phyloP scores from a whole-genome alignment of 352 stramenopile species.

The Phytophthora chlamydospora region DNA sequence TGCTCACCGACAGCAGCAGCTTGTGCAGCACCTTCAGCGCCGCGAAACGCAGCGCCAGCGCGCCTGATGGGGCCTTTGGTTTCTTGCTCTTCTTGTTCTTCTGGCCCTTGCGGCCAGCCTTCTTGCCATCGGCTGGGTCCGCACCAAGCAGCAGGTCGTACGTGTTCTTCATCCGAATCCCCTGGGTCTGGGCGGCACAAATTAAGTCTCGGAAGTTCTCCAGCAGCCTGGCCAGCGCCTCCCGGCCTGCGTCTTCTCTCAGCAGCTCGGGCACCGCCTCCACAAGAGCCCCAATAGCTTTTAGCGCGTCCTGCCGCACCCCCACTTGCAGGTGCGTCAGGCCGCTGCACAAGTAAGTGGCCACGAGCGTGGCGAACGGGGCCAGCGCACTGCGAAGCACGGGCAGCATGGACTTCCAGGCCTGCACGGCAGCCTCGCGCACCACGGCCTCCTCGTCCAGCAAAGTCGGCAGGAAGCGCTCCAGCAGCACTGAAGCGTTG shows the following conservation, averaged over 20 bases:
- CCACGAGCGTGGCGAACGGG: slow-evolving; percentile 76
- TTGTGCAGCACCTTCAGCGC: slow-evolving; percentile 73
- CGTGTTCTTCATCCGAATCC: slow-evolving; percentile 80
- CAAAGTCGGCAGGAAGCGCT: slow-evolving; percentile 76
- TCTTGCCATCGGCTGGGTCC: slow-evolving; percentile 26
- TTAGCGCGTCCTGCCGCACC: slow-evolving; percentile 75
- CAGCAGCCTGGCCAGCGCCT: slow-evolving; percentile 66
- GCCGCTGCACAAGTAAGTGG: slow-evolving; percentile 82
- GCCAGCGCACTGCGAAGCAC: slow-evolving; percentile 55
- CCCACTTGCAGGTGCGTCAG: slow-evolving; percentile 82
- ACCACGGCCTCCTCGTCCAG: slow-evolving; percentile 84
- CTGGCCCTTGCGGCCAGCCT: slow-evolving; percentile 12
- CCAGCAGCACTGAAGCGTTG: slow-evolving; percentile 77
- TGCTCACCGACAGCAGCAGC: slow-evolving; percentile 59
- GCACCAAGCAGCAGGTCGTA: slow-evolving; percentile 60
- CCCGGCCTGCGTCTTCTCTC: slow-evolving; percentile 51
- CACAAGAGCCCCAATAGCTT: slow-evolving; percentile 70
- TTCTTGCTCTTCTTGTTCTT: slow-evolving; percentile 47
- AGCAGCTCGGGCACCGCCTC: slow-evolving; percentile 66
- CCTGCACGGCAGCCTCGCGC: slow-evolving; percentile 65
- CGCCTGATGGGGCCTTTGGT: slow-evolving; percentile 46
- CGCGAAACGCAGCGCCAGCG: slow-evolving; percentile 61
- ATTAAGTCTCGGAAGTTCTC: slow-evolving; percentile 86
- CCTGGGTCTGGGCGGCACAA: slow-evolving; percentile 61
- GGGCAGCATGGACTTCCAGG: slow-evolving; percentile 72